Base-by-base conservation (phyloP, 2,329 filamentous ascomycete genomes). In the Mariannaea sp. region DNA sequence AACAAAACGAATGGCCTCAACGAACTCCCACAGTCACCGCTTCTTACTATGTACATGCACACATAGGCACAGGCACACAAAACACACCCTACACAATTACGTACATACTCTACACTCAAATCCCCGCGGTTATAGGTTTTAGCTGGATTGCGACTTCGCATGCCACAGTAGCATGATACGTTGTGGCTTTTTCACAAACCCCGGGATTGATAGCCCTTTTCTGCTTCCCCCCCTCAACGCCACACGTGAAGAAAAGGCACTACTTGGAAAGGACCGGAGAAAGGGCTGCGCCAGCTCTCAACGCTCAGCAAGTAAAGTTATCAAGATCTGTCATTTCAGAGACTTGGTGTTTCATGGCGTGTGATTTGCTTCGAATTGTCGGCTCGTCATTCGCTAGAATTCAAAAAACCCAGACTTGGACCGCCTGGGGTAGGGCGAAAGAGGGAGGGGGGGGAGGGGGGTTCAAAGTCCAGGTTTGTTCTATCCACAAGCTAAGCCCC, bases 321-420 rank as follows among this genome's bases (percentile, higher is more conserved):
- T 35, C 24, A 32, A 32, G 26, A 29, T 26, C 33, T 45, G 50
- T 53, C 44, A 48, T 29, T 39, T 38, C n/a, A 29, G 33, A 17
- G 26, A 20, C 44, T 24, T 20, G 24, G 26, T 39, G 44, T 53
- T 53, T 53, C 50, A 53, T 43, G 43, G 43, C 30, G 36, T 33
- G 36, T 33, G 22, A 48, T 35, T 43, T 48, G 36, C 36, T 29
- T 17, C 42, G 14, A 16, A 14, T 20, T 35, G 42, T 35, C 14
- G n/a, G 22, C 16, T 47, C 38, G 38, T 17, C 30, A 53, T 53
- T 53, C 43, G 43, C 38, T 24, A 14, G 17, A 36, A 16, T 12
- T 33, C n/a, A n/a, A n/a, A n/a, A n/a, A 24, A 8, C 22, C 22
- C 22, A 24, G 22, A 24, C 22, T 24, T n/a, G n/a, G n/a, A n/a